These are phyloP conservation scores for Chlorella variabilis DNA, from an alignment of 163 green algal genomes.

Conservation along the genomic window DNA sequence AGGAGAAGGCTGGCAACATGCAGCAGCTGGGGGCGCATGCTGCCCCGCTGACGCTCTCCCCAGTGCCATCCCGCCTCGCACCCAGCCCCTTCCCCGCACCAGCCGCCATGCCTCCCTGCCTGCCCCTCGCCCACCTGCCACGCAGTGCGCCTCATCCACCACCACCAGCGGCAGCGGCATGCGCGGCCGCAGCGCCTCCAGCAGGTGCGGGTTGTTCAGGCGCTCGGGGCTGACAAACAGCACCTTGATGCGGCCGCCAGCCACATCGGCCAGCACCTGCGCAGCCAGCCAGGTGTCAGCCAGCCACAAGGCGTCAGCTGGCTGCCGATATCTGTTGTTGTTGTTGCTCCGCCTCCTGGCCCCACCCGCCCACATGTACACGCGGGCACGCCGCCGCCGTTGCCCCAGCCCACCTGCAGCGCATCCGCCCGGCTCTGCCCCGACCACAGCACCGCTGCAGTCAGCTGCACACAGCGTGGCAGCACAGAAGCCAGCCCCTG, in stretches of 20 bases:
- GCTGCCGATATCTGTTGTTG: too few species aligned
- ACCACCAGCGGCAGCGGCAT: conserved; percentile 66
- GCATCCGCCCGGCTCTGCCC: conserved; percentile 43
- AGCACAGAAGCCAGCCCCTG: not conserved
- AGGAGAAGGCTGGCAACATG: too few species aligned
- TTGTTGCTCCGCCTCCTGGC: too few species aligned
- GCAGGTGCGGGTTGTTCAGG: conserved; percentile 53
- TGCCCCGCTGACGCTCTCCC: too few species aligned
- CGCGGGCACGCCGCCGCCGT: too few species aligned
- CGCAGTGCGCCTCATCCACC: conserved; percentile 98
- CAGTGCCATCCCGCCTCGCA: too few species aligned
- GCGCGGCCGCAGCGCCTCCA: conserved; percentile 54
- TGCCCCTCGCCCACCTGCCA: conserved; percentile 64
- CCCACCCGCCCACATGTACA: too few species aligned
- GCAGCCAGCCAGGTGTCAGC: too few species aligned
- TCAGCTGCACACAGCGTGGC: conserved; percentile 26
- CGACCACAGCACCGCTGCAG: conserved; percentile 49
- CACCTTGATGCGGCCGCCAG: conserved; percentile 48
- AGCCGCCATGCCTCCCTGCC: too few species aligned
- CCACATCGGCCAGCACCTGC: conserved; percentile 47
- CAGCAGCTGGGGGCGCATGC: too few species aligned
- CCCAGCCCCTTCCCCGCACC: too few species aligned
- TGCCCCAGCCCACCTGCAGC: not conserved
- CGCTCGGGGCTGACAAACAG: conserved; percentile 94
- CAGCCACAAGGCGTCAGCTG: not conserved